phyloP scores from a whole-genome alignment of 495 filamentous ascomycete species.

The Trichoderma reesei region DNA sequence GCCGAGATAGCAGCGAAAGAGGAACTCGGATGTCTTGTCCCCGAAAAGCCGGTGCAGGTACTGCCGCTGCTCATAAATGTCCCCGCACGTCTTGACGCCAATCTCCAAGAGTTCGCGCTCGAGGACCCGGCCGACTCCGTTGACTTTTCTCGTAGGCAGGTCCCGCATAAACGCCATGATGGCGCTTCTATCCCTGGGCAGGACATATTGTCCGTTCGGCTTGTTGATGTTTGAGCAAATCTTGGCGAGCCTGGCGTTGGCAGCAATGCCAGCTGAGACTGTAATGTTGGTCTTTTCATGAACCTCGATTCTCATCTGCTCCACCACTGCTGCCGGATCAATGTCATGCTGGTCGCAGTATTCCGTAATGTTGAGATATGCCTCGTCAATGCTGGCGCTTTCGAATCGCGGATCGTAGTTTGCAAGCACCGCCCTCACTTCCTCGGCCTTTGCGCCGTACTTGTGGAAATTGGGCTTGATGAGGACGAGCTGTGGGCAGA shows the following conservation, averaged over 20 bases:
- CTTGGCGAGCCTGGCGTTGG: slow-evolving; percentile 89
- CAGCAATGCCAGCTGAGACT: slow-evolving; percentile 87
- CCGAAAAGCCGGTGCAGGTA: slow-evolving; percentile 70
- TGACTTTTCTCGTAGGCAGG: slow-evolving; percentile 80
- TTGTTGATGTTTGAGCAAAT: slow-evolving; percentile 93
- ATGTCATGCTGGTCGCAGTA: slow-evolving; percentile 66
- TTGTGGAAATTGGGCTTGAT: slow-evolving; percentile 81
- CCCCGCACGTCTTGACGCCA: slow-evolving; percentile 80
- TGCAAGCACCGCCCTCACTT: slow-evolving; percentile 72
- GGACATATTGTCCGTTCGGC: slow-evolving; percentile 81
- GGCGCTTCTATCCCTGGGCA: slow-evolving; percentile 57
- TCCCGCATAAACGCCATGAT: slow-evolving; percentile 80
- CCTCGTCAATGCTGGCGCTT: slow-evolving; percentile 89
- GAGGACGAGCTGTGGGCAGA: slow-evolving; percentile 81
- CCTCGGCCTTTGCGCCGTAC: slow-evolving; percentile 82
- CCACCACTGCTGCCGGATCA: slow-evolving; percentile 60
- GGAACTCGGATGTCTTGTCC: slow-evolving; percentile 80
- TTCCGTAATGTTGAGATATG: slow-evolving; percentile 88
- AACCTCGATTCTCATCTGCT: slow-evolving; percentile 67
- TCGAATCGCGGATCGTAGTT: slow-evolving; percentile 87
- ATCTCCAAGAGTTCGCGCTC: slow-evolving; percentile 86
- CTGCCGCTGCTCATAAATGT: slow-evolving; percentile 69
- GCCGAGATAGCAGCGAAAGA: slow-evolving; percentile 76
- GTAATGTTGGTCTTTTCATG: slow-evolving; percentile 72
- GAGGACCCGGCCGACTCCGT: slow-evolving; percentile 86